Evolutionary conservation across 73 alveolate species (phyloP).

Genomic region (Uronychia binucleata): DNA sequence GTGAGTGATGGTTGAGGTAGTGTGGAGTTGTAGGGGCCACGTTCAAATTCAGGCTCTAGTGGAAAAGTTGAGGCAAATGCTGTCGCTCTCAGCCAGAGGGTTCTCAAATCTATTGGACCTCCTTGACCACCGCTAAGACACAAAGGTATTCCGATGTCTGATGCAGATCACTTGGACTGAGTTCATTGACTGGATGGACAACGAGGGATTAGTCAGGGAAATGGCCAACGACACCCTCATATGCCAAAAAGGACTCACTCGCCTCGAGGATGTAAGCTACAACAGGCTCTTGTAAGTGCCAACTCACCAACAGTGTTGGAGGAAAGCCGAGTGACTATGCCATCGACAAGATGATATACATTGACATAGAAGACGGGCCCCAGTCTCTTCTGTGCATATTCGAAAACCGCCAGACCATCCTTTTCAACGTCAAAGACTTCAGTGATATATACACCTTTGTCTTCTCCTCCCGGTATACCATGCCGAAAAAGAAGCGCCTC

Average conservation of each 20-base stretch:
- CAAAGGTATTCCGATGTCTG: too few species aligned
- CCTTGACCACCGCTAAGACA: too few species aligned
- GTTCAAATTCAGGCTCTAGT: too few species aligned
- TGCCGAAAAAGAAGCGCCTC: background rate
- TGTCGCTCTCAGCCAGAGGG: too few species aligned
- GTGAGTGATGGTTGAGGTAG: too few species aligned
- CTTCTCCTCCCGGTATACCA: background rate
- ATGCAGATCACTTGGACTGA: constrained; percentile 53
- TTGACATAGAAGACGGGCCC: background rate
- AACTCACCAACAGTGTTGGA: too few species aligned
- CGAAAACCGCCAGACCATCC: background rate
- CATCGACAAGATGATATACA: background rate
- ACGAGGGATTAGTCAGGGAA: constrained; percentile 40
- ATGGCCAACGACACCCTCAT: constrained; percentile 38
- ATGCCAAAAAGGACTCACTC: background rate
- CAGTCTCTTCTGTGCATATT: background rate
- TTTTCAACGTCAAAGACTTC: background rate
- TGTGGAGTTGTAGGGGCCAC: too few species aligned
- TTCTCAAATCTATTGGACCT: too few species aligned
- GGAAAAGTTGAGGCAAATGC: too few species aligned
- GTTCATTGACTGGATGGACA: constrained; percentile 38
- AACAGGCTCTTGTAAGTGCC: too few species aligned
- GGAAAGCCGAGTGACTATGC: background rate
- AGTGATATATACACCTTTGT: background rate
- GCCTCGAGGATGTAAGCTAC: background rate